These are phyloP conservation scores for Heliamphora ciliata DNA, from an alignment of 179 eudicot genomes.

Conservation along the genomic window DNA sequence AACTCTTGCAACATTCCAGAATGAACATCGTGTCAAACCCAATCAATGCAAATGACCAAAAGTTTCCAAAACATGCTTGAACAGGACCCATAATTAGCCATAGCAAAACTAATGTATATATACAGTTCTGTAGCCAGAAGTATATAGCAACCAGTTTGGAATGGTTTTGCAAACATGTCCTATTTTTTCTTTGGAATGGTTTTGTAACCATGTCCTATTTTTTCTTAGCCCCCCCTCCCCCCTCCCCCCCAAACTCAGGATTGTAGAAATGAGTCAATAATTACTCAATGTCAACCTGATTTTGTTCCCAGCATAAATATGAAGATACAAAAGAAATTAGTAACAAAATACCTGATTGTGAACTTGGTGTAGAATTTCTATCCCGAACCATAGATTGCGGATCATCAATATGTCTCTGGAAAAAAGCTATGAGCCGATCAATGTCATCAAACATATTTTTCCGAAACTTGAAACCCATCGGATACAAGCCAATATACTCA, in stretches of 20 bases:
- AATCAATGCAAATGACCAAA: too few relatives aligned
- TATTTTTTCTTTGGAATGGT: too few relatives aligned
- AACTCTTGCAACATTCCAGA: neutral
- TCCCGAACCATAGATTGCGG: conserved; percentile 59
- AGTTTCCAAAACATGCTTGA: neutral
- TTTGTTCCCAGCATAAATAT: neutral
- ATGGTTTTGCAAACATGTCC: neutral
- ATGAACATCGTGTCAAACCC: neutral
- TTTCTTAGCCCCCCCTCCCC: neutral
- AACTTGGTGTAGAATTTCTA: conserved; percentile 29
- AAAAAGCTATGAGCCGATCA: conserved; percentile 79
- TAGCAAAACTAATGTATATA: too few relatives aligned
- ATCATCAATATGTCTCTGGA: conserved; percentile 90
- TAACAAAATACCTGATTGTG: conserved; percentile 48
- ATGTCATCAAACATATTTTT: conserved; percentile 77
- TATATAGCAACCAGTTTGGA: neutral
- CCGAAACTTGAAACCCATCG: conserved; percentile 90
- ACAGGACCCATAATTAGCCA: too few relatives aligned
- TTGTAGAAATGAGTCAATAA: neutral
- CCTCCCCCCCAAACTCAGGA: neutral
- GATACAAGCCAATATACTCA: conserved; percentile 81
- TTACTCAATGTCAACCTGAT: neutral
- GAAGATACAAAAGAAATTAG: neutral
- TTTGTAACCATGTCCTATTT: neutral
- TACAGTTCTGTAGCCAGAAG: neutral